Evolutionary conservation across 2,329 filamentous ascomycete genomes (phyloP), one percentile per base, ranked within the genome.

Genomic region (Apiospora malaysiana): DNA sequence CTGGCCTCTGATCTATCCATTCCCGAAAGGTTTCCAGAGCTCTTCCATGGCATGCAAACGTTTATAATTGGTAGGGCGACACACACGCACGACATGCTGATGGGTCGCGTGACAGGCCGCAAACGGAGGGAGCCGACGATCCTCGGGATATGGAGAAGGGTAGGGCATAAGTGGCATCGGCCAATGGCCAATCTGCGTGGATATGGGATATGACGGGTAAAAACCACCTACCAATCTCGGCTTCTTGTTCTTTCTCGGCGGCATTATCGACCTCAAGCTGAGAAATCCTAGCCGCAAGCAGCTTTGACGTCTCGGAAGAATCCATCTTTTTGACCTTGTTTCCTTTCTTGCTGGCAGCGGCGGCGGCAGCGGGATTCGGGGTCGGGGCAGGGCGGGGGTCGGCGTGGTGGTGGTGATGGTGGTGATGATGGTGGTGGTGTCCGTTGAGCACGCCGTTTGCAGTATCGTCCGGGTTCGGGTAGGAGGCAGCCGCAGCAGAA

Each of bases 261-360:
- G 94, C 94, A 68, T 93, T 93, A 86, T 98, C 95, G 73, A 94
- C 93, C 82, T 99, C 96, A 71, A 99, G 86, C 84, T 98, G 96
- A 27, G 94, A 95, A 79, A 99, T 98, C 79, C 97, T 94, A 73
- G 95, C 94, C 73, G 95, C 92, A 68, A 99, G 89, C 74, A 98
- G 88, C 82, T 97, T 97, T 73, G 94, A 94, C 66, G 95, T 94
- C 82, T 98, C 96, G 77, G 90, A 93, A 25, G 94, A 93, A 80
- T 97, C 95, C 74, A 93, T 85, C 84, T 97, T 97, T 85, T 97
- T 97, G 76, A 88, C 90, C 84, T 97, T 97, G 70, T 97, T 97
- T 70, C 87, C 89, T 83, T 96, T 96, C 85, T 94, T 96, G 70
- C 85, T 83, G 70, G 89, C 83, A 67, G 84, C 82, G 66, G 88